Conservation (phyloP, 2,329 filamentous ascomycete species). For the Trichoderma citrinoviride region DNA sequence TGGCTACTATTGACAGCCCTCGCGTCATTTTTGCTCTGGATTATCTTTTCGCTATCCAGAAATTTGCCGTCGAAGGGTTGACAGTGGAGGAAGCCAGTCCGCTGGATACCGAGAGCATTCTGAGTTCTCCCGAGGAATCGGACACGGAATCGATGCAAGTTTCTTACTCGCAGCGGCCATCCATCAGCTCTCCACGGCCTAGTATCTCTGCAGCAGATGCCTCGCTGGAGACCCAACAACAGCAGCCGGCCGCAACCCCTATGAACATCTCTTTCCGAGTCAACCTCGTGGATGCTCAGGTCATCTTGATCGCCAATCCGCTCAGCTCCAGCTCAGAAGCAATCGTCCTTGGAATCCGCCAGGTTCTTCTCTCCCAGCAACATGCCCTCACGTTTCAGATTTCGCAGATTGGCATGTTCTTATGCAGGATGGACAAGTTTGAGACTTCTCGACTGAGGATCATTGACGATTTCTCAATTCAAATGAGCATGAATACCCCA, state of each 20-base stretch:
- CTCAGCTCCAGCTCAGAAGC: constrained; percentile 87
- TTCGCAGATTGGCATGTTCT: constrained; percentile 93
- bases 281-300: constrained; percentile 92
- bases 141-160: constrained; percentile 58
- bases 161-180: constrained; percentile 32
- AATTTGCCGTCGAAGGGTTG: constrained; percentile 73
- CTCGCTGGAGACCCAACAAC: constrained; percentile 17
- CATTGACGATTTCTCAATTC: constrained; percentile 92
- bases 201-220: constrained; percentile 25
- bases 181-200: constrained; percentile 31
- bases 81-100: constrained; percentile 55
- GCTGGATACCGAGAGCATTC: constrained; percentile 51
- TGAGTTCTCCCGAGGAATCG: constrained; percentile 58
- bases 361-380: constrained; percentile 88
- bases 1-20: constrained; percentile 92
- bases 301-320: constrained; percentile 95
- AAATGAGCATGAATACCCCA: constrained; percentile 78
- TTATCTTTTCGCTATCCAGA: constrained; percentile 86
- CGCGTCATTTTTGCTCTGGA: constrained; percentile 93
- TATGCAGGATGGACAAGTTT: constrained; percentile 97
- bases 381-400: constrained; percentile 92
- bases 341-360: constrained; percentile 91
- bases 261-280: constrained; percentile 85
- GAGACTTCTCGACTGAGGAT: constrained; percentile 88
- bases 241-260: constrained; percentile 31